Conservation (phyloP, 202 grass and related monocot genomes). For the Elaeis oleifera region DNA sequence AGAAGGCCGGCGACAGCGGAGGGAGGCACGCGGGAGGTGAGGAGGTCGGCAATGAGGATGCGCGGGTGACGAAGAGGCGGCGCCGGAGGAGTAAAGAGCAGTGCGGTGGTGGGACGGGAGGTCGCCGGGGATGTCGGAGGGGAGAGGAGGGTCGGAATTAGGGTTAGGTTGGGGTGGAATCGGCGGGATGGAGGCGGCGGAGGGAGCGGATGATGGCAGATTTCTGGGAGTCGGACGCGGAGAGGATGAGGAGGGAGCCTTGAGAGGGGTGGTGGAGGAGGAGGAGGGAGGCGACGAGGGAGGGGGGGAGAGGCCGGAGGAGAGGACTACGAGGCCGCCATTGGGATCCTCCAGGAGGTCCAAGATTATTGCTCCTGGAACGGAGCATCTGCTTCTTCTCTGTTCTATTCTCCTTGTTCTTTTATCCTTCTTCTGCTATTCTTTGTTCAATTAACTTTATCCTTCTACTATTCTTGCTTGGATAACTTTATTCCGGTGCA, state of each 20-base stretch:
- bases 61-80: conserved; percentile 74
- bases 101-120: conserved; percentile 59
- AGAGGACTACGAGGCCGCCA: conserved; percentile 68
- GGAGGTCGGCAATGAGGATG: conserved; percentile 74
- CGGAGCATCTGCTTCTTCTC: conserved; percentile 28
- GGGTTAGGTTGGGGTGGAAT: conserved; percentile 5
- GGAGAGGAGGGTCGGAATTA: conserved; percentile 16
- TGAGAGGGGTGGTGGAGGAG: conserved; percentile 42
- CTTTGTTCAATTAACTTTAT: too few species aligned
- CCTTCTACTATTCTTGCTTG: too few species aligned
- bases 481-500: too few species aligned
- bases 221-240: conserved; percentile 56
- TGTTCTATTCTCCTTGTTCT: too few species aligned
- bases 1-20: conserved; percentile 45
- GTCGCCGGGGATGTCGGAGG: conserved; percentile 43
- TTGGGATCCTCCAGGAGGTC: conserved; percentile 83
- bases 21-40: conserved; percentile 65
- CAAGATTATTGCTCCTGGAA: conserved; percentile 74
- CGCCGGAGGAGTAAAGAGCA: conserved; percentile 60
- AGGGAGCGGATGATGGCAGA: conserved; percentile 35
- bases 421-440: too few species aligned
- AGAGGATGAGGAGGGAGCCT: conserved; percentile 76
- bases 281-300: conserved; percentile 51
- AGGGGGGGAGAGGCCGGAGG: conserved; percentile 59
- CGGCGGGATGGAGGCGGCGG: conserved; percentile 3